Evolutionary conservation across 2,329 filamentous ascomycete genomes (phyloP).

Genomic region (Plectosphaerella cucumerina): DNA sequence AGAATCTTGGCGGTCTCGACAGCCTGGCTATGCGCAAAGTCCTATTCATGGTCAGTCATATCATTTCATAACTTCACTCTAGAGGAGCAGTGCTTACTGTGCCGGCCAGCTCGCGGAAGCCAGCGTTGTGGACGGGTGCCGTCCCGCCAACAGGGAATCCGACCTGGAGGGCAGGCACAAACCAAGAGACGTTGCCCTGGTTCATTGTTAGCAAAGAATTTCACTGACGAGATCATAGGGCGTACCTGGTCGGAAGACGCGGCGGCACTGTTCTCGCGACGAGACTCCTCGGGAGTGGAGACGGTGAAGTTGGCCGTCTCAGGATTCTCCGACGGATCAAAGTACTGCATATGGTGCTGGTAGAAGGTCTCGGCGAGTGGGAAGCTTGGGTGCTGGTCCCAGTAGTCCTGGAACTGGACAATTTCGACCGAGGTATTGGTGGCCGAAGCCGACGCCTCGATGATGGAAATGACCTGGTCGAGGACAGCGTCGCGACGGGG

Average conservation of each 20-base stretch:
- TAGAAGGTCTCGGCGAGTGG: conserved; percentile 7
- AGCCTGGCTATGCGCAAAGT: conserved; percentile 8
- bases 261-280: neutral
- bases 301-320: conserved; percentile 9
- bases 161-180: conserved; percentile 9
- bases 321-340: conserved; percentile 6
- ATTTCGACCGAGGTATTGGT: conserved; percentile 9
- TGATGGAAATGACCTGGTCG: conserved; percentile 3
- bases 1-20: conserved; percentile 9
- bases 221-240: neutral
- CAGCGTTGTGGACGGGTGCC: conserved; percentile 9
- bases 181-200: conserved; percentile 11
- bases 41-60: neutral
- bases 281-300: conserved; percentile 5
- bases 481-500: conserved; percentile 7
- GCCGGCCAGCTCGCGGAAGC: conserved; percentile 7
- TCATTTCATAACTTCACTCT: too few relatives aligned
- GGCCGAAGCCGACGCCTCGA: conserved; percentile 6
- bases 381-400: conserved; percentile 10
- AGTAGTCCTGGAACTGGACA: conserved; percentile 9
- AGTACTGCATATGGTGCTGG: conserved; percentile 5
- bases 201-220: neutral
- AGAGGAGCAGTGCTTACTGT: too few relatives aligned
- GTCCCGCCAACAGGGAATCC: conserved; percentile 8
- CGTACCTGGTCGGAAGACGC: conserved; percentile 8